Conservation (phyloP, 345 rosid genomes). For the Eucalyptus fibrosa region DNA sequence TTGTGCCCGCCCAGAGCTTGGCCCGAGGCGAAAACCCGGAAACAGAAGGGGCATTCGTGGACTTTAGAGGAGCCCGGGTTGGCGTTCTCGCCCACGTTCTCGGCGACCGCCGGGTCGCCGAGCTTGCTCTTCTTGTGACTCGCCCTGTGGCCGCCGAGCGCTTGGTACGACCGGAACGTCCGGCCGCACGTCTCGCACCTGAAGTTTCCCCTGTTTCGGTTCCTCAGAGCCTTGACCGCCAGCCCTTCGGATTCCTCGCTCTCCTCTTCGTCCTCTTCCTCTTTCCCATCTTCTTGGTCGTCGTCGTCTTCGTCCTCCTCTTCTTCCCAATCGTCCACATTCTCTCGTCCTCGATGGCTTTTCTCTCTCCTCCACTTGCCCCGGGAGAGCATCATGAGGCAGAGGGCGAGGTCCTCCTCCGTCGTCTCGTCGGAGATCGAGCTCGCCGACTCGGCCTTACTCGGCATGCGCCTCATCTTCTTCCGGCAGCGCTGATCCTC, state of each 20-base stretch:
- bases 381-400: slow-evolving; percentile 88
- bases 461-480: slow-evolving; percentile 1
- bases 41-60: slow-evolving; percentile 80
- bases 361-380: slow-evolving; percentile 53
- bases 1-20: slow-evolving; percentile 99
- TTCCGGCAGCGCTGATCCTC: neutral
- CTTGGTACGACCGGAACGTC: slow-evolving; percentile 84
- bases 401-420: slow-evolving; percentile 86
- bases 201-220: slow-evolving; percentile 30
- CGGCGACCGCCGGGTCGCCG: neutral
- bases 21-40: slow-evolving; percentile 74
- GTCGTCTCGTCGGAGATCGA: slow-evolving; percentile 63
- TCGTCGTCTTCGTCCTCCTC: slow-evolving; percentile 2
- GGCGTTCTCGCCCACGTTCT: slow-evolving; percentile 22
- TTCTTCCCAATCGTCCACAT: neutral
- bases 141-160: slow-evolving; percentile 86
- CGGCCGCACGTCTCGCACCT: slow-evolving; percentile 78
- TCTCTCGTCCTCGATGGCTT: neutral
- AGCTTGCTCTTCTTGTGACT: slow-evolving; percentile 48
- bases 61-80: slow-evolving; percentile 18
- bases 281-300: neutral
- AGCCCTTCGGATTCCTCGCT: slow-evolving; percentile 19
- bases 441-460: slow-evolving; percentile 44
- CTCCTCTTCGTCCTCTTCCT: slow-evolving; percentile 13
- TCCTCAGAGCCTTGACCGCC: slow-evolving; percentile 20